phyloP scores from a whole-genome alignment of 2,329 filamentous ascomycete species.

The Elsinoe perseae region DNA sequence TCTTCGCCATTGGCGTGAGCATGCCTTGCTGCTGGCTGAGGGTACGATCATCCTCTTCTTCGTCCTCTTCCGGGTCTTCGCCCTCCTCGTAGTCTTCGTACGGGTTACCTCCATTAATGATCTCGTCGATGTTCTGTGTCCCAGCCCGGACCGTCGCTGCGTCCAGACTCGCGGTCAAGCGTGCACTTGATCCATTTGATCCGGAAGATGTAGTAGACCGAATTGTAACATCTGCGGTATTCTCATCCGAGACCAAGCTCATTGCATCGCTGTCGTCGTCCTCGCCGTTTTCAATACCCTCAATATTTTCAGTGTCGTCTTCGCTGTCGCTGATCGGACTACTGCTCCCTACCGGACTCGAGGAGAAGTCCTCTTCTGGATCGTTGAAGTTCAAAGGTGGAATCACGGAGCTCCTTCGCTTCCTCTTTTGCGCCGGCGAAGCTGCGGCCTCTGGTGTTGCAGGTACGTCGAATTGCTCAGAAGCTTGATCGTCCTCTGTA shows the following conservation, averaged over 20 bases:
- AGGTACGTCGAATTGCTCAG: conserved; percentile 42
- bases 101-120: conserved; percentile 46
- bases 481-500: conserved; percentile 41
- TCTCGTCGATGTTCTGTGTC: conserved; percentile 57
- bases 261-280: conserved; percentile 64
- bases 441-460: conserved; percentile 58
- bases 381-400: conserved; percentile 58
- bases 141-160: conserved; percentile 69
- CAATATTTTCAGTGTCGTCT: conserved; percentile 44
- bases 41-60: conserved; percentile 39
- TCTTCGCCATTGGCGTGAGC: conserved; percentile 14
- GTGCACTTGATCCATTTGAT: conserved; percentile 60
- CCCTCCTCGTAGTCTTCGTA: conserved; percentile 39
- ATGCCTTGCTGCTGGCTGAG: conserved; percentile 54
- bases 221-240: conserved; percentile 26
- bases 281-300: conserved; percentile 45
- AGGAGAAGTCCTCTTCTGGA: conserved; percentile 60
- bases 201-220: conserved; percentile 31
- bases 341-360: conserved; percentile 66
- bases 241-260: conserved; percentile 66
- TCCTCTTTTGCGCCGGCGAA: conserved; percentile 54
- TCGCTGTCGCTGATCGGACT: conserved; percentile 26
- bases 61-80: conserved; percentile 43
- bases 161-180: conserved; percentile 68
- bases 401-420: conserved; percentile 59